Base-by-base conservation (phyloP, 352 stramenopile genomes). In the Aphanomyces cochlioides region DNA sequence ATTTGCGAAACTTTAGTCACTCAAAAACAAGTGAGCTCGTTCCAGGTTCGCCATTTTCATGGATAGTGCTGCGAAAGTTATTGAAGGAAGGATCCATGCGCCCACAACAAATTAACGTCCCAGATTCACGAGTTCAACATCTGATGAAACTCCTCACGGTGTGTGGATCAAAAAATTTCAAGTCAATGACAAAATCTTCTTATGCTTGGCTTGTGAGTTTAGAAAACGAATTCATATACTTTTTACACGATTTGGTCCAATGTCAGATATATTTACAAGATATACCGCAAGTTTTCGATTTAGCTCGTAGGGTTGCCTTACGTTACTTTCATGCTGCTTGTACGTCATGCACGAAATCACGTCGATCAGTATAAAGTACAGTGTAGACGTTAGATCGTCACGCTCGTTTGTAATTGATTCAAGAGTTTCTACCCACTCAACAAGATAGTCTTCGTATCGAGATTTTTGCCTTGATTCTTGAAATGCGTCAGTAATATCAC, bases 401-500 rank as follows among this genome's bases (percentile, higher is more conserved):
- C 64, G 64, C 15, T 70, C 64, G n/a, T n/a, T 56, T 4, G 61
- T 17, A 12, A 13, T n/a, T 3, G 54, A 21, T 39, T 70, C 64
- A 7, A 70, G 54, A n/a, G 59, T 70, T 6, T 70, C 64, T 47
- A 63, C 64, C 64, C 64, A 70, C 21, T 70, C 64, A 13, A 70
- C 47, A 21, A 70, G 36, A 17, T 37, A 13, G 13, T 70, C 54
- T 38, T 28, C 28, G 28, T 28, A 28, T 28, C 28, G 28, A 28
- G 28, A 28, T 28, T 28, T 28, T 28, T 28, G 0, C 28, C 28
- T 28, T 0, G 28, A 28, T 28, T 28, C 28, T 28, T 28, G 28
- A 28, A 28, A 28, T 0, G 28, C 28, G 28, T 28, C 28, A 28
- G 28, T 28, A 28, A 28, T 28, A 28, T 28, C 28, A 28, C 28